Evolutionary conservation across 495 filamentous ascomycete genomes (phyloP).

Genomic region (Lentithecium fluviatile): DNA sequence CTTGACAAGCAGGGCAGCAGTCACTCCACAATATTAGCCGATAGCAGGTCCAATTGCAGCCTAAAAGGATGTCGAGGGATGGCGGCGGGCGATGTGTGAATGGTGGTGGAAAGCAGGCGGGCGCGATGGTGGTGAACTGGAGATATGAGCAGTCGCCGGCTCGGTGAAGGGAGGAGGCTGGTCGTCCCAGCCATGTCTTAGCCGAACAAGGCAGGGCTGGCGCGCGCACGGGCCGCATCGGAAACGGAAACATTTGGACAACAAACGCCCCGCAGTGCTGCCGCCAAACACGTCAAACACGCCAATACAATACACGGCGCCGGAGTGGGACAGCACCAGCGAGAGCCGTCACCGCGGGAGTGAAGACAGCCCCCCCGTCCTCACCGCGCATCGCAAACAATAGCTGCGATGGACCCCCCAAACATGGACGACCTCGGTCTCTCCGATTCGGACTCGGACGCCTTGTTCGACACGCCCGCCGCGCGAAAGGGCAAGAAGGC

Average conservation of each 20-base stretch:
- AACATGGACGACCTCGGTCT: constrained; percentile 32
- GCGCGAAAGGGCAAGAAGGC: constrained; percentile 27
- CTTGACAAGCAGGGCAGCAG: neutral
- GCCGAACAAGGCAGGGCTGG: neutral
- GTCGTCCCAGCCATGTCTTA: neutral
- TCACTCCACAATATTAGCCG: neutral
- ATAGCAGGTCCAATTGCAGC: no score
- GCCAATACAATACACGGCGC: neutral
- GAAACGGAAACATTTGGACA: no score
- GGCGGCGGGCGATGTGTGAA: neutral
- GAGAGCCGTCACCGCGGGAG: neutral
- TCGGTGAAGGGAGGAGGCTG: no score
- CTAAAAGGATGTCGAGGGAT: no score
- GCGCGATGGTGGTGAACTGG: neutral
- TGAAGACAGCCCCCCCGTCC: neutral
- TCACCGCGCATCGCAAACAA: neutral
- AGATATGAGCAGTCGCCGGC: neutral
- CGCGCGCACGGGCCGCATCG: no score
- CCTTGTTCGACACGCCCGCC: constrained; percentile 75
- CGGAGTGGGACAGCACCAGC: no score
- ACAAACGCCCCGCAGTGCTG: neutral
- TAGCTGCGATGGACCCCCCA: constrained; percentile 17
- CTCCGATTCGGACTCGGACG: constrained; percentile 61
- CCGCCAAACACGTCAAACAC: constrained; percentile 13
- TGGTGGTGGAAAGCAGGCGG: neutral